Conservation (phyloP, 176 grass and related monocot species). For the Hordeum vulgare region MorexV3_pseudomolecules_assembly NC_058524.1:514004-514503, state of each 20-base stretch:
- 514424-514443: too few relatives aligned
- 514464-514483: too few relatives aligned
- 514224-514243: neutral
- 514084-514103: neutral
- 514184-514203: constrained; percentile 85
- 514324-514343: neutral
- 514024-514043: neutral
- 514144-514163: constrained; percentile 66
- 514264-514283: constrained; percentile 27
- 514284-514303: neutral
- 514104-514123: neutral
- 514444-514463: too few relatives aligned
- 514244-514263: neutral
- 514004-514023: neutral
- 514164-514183: constrained; percentile 93
- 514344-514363: neutral
- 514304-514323: constrained; percentile 15
- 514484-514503: too few relatives aligned
- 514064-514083: neutral
- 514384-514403: neutral
- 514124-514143: neutral
- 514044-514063: neutral
- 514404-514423: too few relatives aligned
- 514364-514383: neutral
- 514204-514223: constrained; percentile 54